Evolutionary conservation across 805 yeast species (phyloP), one percentile per base, ranked within the genome.

Genomic region (Wickerhamomyces alni): DNA sequence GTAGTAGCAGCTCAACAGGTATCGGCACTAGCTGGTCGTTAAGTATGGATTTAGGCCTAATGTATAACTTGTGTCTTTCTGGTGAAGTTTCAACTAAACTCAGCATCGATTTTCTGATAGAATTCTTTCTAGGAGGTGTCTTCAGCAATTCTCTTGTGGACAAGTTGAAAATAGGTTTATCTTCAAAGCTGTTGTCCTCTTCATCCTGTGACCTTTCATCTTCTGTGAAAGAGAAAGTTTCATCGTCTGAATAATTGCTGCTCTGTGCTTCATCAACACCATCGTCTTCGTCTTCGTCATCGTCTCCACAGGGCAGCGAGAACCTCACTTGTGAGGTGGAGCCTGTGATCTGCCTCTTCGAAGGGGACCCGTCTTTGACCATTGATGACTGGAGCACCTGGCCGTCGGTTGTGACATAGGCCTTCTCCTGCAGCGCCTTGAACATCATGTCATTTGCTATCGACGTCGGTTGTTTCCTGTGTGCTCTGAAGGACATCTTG

Each of bases 1-100:
- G 72, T 8, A 66, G 42, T 3, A 50, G 42, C 7, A 61, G 52
- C 38, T 65, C 65, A 12, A 63, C 50, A 8, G 72, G 72, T 2
- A 66, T 55, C 1, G 72, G 63, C 1, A 65, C 50, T 12, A 48
- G 43, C 28, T 54, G 54, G 15, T 43, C 43, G 43, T 64, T 66
- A 30, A 66, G 41, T 8, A 66, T 62, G 0, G 70, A 61, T 29
- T 60, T 57, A 3, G 68, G 56, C 8, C 64, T 52, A 16, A 66
- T 39, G 37, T 60, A 64, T 12, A 66, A 47, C 33, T 53, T 53
- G 7, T 37, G 30, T 18, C 57, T 47, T 4, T 47, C 45, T 1
- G 56, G 49, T 27, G 50, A 45, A 2, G 45, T 36, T 1, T 45
- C 21, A 2, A 54, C 35, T 8, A 51, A 35, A 2, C 29, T 41